Conservation (phyloP, 2,329 filamentous ascomycete genomes). For the Endocalyx cinctus region DNA sequence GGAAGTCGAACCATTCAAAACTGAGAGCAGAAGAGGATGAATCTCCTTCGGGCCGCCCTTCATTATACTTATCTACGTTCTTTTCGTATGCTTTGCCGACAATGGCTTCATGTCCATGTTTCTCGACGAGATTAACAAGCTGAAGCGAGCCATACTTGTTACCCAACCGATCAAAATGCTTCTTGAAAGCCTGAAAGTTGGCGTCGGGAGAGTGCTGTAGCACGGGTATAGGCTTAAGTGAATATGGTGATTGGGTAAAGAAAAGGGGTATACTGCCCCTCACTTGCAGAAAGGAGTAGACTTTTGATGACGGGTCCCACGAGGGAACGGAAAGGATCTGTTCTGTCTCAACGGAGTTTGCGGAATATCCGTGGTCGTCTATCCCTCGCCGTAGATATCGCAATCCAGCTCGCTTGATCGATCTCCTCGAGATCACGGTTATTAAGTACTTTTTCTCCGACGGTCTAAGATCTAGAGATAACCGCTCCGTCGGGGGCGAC, state of each 20-base stretch:
- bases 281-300: conserved; percentile 81
- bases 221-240: conserved; percentile 80
- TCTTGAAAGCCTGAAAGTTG: conserved; percentile 73
- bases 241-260: conserved; percentile 92
- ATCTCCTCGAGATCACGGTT: conserved; percentile 89
- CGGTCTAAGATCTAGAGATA: conserved; percentile 29
- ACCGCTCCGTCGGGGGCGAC: conserved; percentile 15
- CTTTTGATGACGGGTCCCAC: conserved; percentile 58
- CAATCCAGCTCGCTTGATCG: conserved; percentile 78
- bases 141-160: conserved; percentile 73
- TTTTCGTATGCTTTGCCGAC: conserved; percentile 76
- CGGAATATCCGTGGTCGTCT: conserved; percentile 82
- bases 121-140: conserved; percentile 81
- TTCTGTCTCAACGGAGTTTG: conserved; percentile 92
- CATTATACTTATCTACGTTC: conserved; percentile 62
- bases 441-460: conserved; percentile 63
- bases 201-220: conserved; percentile 75
- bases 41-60: conserved; percentile 43
- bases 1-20: conserved; percentile 98
- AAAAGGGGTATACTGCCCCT: conserved; percentile 91
- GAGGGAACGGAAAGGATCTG: conserved; percentile 75
- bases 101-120: conserved; percentile 73
- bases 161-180: conserved; percentile 69
- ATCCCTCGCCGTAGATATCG: conserved; percentile 87
- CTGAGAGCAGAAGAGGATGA: conserved; percentile 50